A percentile compares a stretch with the other conserved stretches of the same genome.
Evolutionary conservation across 257 asterid species (phyloP).

Genomic region (Marsdenia floribunda): DNA sequence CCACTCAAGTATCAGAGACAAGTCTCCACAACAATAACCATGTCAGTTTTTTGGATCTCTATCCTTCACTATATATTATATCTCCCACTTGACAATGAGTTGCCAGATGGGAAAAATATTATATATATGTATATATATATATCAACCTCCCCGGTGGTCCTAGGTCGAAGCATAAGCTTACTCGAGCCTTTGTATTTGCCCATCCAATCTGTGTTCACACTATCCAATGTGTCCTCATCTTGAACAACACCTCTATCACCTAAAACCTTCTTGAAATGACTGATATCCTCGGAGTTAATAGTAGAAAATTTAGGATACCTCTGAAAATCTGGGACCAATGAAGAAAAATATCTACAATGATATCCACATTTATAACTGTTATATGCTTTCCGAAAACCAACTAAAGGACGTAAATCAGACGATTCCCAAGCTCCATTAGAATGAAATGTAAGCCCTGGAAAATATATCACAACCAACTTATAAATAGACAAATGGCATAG

Average conservation of each 20-base stretch:
- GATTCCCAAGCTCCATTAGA: slow-evolving; percentile 12
- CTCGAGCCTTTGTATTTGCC: slow-evolving; percentile 79
- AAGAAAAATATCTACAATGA: slow-evolving; percentile 43
- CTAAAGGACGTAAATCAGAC: background rate
- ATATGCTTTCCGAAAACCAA: slow-evolving; percentile 20
- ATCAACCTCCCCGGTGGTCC: slow-evolving; percentile 62
- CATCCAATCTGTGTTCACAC: slow-evolving; percentile 94
- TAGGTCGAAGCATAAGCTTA: slow-evolving; percentile 83
- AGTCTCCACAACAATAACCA: background rate
- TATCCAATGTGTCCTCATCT: slow-evolving; percentile 69
- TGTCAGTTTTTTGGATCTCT: background rate
- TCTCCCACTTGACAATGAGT: background rate
- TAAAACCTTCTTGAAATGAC: slow-evolving; percentile 61
- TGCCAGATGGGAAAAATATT: background rate
- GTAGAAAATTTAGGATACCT: slow-evolving; percentile 56
- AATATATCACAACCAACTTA: background rate
- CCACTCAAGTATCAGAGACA: background rate
- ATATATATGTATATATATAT: too few relatives aligned
- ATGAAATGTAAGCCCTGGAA: background rate
- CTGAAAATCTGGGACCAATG: slow-evolving; percentile 38
- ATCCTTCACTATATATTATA: background rate
- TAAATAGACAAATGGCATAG: background rate
- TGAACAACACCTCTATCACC: slow-evolving; percentile 84
- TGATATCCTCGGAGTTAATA: slow-evolving; percentile 61
- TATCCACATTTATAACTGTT: slow-evolving; percentile 24